A percentile compares a stretch with the other conserved stretches of the same genome.
phyloP scores from a whole-genome alignment of 441 rosid species.

The Gossypium davidsonii region DNA sequence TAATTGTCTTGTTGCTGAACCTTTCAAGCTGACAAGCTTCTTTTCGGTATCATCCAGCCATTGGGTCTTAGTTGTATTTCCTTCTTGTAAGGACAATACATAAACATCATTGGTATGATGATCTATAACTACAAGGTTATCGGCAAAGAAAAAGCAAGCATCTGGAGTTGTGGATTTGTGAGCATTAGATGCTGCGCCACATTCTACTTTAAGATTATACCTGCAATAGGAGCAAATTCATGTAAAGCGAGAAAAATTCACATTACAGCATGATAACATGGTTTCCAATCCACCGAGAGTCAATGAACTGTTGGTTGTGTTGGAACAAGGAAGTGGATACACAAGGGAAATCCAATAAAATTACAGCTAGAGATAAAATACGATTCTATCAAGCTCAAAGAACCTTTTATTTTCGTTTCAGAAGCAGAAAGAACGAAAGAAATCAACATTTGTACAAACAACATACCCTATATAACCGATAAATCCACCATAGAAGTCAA shows the following conservation, averaged over 20 bases:
- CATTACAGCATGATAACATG: background rate
- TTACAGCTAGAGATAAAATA: background rate
- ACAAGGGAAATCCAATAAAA: background rate
- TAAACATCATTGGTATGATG: slow-evolving; percentile 68
- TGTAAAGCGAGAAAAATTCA: background rate
- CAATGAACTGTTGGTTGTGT: background rate
- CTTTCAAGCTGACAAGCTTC: slow-evolving; percentile 46
- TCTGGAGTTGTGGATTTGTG: slow-evolving; percentile 82
- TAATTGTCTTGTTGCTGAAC: slow-evolving; percentile 23
- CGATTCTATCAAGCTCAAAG: background rate
- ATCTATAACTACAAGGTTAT: slow-evolving; percentile 65
- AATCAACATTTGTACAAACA: slow-evolving; percentile 13
- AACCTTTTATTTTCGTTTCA: background rate
- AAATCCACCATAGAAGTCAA: slow-evolving; percentile 87
- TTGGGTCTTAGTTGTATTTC: slow-evolving; percentile 20
- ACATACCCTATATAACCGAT: slow-evolving; percentile 89
- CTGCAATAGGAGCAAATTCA: slow-evolving; percentile 29
- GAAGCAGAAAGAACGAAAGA: background rate
- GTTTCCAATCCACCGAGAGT: background rate
- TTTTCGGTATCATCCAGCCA: slow-evolving; percentile 68
- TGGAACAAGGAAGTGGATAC: background rate
- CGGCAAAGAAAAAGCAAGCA: slow-evolving; percentile 87
- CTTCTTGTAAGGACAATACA: slow-evolving; percentile 58
- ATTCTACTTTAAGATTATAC: slow-evolving; percentile 88
- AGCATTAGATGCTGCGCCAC: slow-evolving; percentile 55